Conservation (phyloP, 176 grass and related monocot species). For the Bromus sterilis region DNA sequence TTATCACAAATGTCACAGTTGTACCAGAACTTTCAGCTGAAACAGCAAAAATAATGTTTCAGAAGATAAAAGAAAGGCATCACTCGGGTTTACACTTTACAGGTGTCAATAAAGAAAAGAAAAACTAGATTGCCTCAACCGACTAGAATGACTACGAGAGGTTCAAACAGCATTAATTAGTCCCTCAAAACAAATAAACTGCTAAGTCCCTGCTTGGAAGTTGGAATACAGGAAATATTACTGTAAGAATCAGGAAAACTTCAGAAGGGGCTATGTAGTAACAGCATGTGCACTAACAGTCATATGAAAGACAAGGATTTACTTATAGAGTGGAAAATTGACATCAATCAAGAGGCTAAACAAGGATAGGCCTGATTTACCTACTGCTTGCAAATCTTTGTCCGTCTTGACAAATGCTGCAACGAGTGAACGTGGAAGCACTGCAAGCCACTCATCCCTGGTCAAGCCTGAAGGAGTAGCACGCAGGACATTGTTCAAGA, state of each 20-base stretch:
- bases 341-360: neutral
- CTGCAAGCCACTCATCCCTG: conserved; percentile 92
- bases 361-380: conserved; percentile 4
- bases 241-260: neutral
- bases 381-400: conserved; percentile 69
- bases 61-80: neutral
- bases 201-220: neutral
- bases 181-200: neutral
- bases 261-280: neutral
- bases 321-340: too few relatives aligned
- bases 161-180: neutral
- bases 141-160: neutral
- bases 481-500: conserved; percentile 71
- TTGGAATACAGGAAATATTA: neutral
- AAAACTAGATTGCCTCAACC: neutral
- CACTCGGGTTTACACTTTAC: neutral
- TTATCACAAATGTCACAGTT: conserved; percentile 89
- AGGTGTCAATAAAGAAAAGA: neutral
- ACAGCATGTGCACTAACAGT: neutral
- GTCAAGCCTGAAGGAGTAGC: conserved; percentile 67
- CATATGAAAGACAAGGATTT: conserved; percentile 6
- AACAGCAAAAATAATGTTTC: conserved; percentile 10
- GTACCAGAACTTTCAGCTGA: conserved; percentile 72
- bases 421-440: conserved; percentile 81
- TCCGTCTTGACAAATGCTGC: conserved; percentile 94